Evolutionary conservation across 371 early-diverging fungal genomes (phyloP).

Genomic region (Lichtheimia hyalospora): DNA sequence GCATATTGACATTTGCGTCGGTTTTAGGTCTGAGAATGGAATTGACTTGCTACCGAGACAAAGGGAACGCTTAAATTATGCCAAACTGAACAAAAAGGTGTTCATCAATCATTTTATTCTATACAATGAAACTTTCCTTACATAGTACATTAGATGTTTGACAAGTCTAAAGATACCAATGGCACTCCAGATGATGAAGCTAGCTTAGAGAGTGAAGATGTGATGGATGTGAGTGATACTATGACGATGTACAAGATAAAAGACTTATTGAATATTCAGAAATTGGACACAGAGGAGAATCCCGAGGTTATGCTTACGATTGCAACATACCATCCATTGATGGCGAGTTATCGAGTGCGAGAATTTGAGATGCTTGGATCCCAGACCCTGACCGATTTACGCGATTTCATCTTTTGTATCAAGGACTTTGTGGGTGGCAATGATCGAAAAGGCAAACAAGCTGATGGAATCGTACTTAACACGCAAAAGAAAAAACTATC

Average conservation of each 20-base stretch:
- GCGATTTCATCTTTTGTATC: constrained; percentile 50
- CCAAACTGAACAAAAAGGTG: constrained; percentile 1
- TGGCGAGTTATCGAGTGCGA: constrained; percentile 27
- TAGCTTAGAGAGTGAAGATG: background rate
- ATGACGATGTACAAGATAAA: background rate
- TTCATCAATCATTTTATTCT: background rate
- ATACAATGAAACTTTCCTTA: background rate
- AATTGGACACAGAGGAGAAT: background rate
- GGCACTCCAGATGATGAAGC: background rate
- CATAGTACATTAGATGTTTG: background rate
- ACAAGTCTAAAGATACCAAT: background rate
- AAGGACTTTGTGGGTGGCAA: constrained; percentile 19
- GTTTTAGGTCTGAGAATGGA: constrained; percentile 1
- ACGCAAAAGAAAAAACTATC: constrained; percentile 22
- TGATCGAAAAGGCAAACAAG: constrained; percentile 6
- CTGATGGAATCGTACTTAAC: constrained; percentile 16
- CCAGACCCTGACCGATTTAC: constrained; percentile 37
- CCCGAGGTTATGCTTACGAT: constrained; percentile 24
- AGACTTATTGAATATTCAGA: background rate
- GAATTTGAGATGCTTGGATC: constrained; percentile 51
- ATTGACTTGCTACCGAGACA: constrained; percentile 19
- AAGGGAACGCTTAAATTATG: constrained; percentile 6
- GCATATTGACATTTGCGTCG: too few species aligned
- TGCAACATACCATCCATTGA: constrained; percentile 30
- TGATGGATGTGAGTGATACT: background rate